Conservation (phyloP, 345 rosid genomes). For the Draba incana region DNA sequence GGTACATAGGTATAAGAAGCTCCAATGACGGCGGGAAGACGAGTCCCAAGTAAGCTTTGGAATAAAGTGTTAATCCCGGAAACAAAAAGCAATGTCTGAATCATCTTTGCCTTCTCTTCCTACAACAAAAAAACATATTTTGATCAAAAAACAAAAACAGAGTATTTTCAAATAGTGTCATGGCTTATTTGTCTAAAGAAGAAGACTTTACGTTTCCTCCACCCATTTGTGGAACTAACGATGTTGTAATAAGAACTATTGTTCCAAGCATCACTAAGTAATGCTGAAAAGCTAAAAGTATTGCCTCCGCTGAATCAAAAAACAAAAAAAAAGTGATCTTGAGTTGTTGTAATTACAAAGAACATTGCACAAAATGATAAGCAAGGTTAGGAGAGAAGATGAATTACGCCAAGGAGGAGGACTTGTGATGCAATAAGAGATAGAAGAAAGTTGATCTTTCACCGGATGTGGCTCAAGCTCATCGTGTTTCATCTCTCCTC, state of each 20-base stretch:
- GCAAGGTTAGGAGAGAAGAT: background rate
- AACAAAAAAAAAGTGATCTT: background rate
- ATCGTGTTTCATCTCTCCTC: conserved; percentile 69
- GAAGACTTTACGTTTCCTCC: conserved; percentile 76
- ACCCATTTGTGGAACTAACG: conserved; percentile 94
- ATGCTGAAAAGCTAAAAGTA: conserved; percentile 92
- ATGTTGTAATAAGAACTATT: conserved; percentile 79
- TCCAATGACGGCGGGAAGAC: conserved; percentile 91
- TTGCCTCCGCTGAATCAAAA: conserved; percentile 78
- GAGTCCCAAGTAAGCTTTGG: conserved; percentile 83
- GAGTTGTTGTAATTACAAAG: background rate
- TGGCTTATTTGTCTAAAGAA: background rate
- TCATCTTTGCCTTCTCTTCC: conserved; percentile 95
- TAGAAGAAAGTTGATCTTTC: conserved; percentile 80
- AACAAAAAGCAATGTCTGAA: conserved; percentile 89
- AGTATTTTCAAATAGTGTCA: background rate
- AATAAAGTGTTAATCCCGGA: conserved; percentile 83
- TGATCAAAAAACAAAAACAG: conserved; percentile 26
- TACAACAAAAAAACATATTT: conserved; percentile 38
- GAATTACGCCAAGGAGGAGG: conserved; percentile 99
- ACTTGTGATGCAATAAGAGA: conserved; percentile 87
- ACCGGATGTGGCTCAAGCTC: conserved; percentile 91
- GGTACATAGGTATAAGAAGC: conserved; percentile 86
- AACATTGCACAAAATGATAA: background rate
- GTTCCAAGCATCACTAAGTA: conserved; percentile 98